These are phyloP conservation scores for Passiflora organensis DNA, from an alignment of 345 rosid species.

Conservation along the genomic window DNA sequence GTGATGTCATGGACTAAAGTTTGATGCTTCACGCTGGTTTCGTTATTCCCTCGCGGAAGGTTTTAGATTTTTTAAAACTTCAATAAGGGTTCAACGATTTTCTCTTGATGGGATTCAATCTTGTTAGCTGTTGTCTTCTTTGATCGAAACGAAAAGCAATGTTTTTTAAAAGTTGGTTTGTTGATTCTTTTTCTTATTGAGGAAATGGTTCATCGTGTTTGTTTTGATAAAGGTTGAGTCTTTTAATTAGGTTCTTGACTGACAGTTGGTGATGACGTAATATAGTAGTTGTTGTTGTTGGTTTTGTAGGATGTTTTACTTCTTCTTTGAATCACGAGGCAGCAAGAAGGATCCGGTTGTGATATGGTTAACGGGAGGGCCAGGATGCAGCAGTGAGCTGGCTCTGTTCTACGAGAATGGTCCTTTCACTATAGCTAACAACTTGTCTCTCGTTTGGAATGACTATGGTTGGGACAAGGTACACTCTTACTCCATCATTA, in stretches of 20 bases:
- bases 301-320: slow-evolving; percentile 76
- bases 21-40: background rate
- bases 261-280: slow-evolving; percentile 14
- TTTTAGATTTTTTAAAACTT: too few species aligned
- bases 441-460: slow-evolving; percentile 92
- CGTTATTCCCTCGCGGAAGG: too few species aligned
- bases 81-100: too few species aligned
- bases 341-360: slow-evolving; percentile 78
- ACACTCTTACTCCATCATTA: background rate
- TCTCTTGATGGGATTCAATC: too few species aligned
- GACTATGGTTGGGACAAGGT: slow-evolving; percentile 91
- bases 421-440: slow-evolving; percentile 66
- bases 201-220: background rate
- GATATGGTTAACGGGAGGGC: slow-evolving; percentile 99
- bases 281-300: slow-evolving; percentile 6
- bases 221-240: background rate
- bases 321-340: slow-evolving; percentile 93
- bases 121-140: too few species aligned
- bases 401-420: slow-evolving; percentile 99
- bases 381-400: slow-evolving; percentile 96
- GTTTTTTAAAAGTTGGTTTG: too few species aligned
- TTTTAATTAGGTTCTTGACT: background rate
- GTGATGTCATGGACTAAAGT: background rate
- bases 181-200: background rate
- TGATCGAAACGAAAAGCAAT: too few species aligned